These are phyloP conservation scores for Bruguiera sexangula DNA, from an alignment of 345 rosid species.

Conservation along the genomic window DNA sequence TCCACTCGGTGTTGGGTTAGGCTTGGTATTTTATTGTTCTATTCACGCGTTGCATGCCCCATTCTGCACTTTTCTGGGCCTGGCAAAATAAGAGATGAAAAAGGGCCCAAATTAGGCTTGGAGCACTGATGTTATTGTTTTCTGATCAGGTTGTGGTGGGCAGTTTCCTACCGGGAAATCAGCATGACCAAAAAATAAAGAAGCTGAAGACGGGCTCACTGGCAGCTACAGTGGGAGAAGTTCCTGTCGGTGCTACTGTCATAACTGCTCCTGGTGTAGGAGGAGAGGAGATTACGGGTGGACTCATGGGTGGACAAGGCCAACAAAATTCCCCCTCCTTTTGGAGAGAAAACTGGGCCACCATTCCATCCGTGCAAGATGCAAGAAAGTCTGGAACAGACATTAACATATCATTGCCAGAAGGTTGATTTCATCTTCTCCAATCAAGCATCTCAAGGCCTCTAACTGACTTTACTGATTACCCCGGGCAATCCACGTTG, in stretches of 20 bases:
- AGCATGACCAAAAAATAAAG: slow-evolving; percentile 60
- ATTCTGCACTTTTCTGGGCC: background rate
- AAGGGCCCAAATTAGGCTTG: background rate
- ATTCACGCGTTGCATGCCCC: too few relatives aligned
- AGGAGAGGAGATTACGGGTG: slow-evolving; percentile 19
- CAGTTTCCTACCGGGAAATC: slow-evolving; percentile 72
- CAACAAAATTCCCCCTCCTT: slow-evolving; percentile 36
- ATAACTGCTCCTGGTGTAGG: slow-evolving; percentile 42
- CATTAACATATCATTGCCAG: slow-evolving; percentile 55
- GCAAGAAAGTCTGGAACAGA: slow-evolving; percentile 49
- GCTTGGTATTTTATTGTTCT: too few relatives aligned
- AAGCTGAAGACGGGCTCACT: slow-evolving; percentile 43
- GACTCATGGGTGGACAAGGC: slow-evolving; percentile 7
- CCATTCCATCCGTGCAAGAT: slow-evolving; percentile 41
- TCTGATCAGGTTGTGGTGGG: slow-evolving; percentile 67
- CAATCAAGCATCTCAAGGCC: slow-evolving; percentile 12
- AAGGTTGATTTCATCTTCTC: slow-evolving; percentile 17
- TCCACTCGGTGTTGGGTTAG: too few relatives aligned
- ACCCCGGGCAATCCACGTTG: background rate
- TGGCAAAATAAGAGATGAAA: too few relatives aligned
- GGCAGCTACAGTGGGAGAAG: slow-evolving; percentile 8
- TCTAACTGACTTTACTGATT: slow-evolving; percentile 27
- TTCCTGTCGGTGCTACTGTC: slow-evolving; percentile 21
- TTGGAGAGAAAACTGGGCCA: slow-evolving; percentile 50
- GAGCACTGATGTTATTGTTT: slow-evolving; percentile 3